Percentiles rank a stretch among this genome's conserved stretches.
Evolutionary conservation across 257 asterid genomes (phyloP).

Genomic region (Jaltomata sinuosa): DNA sequence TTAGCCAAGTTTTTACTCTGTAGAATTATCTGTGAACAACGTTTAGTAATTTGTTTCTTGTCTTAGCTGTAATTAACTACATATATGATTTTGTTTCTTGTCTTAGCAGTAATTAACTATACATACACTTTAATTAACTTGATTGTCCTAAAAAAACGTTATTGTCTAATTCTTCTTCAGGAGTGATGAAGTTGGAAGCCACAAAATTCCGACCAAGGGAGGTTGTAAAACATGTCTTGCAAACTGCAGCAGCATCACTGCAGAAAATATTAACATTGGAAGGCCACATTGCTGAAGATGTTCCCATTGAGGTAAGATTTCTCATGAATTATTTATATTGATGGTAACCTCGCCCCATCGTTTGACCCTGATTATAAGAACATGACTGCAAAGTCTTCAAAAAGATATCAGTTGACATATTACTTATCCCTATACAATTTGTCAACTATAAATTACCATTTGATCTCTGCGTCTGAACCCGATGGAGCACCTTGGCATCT

Average conservation of each 20-base stretch:
- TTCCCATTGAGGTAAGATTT: constrained; percentile 66
- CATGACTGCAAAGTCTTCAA: not conserved
- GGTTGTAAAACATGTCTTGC: constrained; percentile 87
- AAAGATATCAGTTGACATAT: not conserved
- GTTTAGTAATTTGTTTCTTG: not conserved
- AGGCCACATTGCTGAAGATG: constrained; percentile 84
- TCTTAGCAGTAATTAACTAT: not conserved
- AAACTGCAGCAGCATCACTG: constrained; percentile 84
- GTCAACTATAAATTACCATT: too few species aligned
- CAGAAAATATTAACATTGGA: constrained; percentile 70
- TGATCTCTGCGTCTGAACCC: too few species aligned
- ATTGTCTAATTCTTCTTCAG: constrained; percentile 16
- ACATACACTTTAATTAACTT: not conserved
- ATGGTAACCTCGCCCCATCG: not conserved
- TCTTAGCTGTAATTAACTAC: not conserved
- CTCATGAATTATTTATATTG: not conserved
- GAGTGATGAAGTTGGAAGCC: constrained; percentile 90
- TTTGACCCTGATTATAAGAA: not conserved
- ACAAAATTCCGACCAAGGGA: constrained; percentile 89
- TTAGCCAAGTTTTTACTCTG: not conserved
- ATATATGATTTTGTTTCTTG: not conserved
- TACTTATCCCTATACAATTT: not conserved
- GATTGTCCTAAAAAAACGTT: not conserved
- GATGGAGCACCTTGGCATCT: too few species aligned
- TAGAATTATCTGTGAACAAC: not conserved